Percentiles rank a stretch among this genome's conserved stretches.
Evolutionary conservation across 1,284 basidiomycete species (phyloP).

Genomic region (Ganoderma multipileum): DNA sequence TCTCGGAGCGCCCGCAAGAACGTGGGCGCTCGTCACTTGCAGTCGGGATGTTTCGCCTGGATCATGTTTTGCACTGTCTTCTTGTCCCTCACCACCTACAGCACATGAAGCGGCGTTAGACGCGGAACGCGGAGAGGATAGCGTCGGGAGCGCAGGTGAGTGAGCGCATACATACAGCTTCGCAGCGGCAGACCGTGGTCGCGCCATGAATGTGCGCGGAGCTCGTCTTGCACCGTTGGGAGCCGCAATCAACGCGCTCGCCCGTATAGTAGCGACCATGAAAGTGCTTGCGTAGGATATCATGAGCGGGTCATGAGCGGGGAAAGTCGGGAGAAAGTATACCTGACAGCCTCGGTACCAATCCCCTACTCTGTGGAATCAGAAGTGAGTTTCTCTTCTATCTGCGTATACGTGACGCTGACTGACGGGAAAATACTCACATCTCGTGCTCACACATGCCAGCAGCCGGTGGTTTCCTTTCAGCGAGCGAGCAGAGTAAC

Average conservation of each 20-base stretch:
- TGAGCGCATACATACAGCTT: conserved; percentile 31
- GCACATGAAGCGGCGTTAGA: neutral
- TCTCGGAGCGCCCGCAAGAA: neutral
- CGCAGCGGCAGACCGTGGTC: conserved; percentile 56
- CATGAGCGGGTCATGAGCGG: neutral
- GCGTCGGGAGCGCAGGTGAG: neutral
- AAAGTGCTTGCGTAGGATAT: conserved; percentile 54
- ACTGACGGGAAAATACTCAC: conserved; percentile 43
- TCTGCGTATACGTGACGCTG: neutral
- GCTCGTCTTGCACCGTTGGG: conserved; percentile 59
- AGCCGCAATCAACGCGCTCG: conserved; percentile 57
- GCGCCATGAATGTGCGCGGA: conserved; percentile 60
- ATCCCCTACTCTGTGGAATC: conserved; percentile 55
- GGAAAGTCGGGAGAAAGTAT: conserved; percentile 29
- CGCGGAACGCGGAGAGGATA: neutral
- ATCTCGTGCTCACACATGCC: conserved; percentile 66
- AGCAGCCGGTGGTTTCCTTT: neutral
- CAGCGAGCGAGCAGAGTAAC: neutral
- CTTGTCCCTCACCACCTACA: conserved; percentile 26
- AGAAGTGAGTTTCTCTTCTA: conserved; percentile 10
- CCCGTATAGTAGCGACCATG: conserved; percentile 69
- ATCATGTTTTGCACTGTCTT: conserved; percentile 34
- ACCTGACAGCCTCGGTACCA: conserved; percentile 69
- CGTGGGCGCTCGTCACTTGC: conserved; percentile 9
- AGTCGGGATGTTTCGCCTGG: conserved; percentile 31